Evolutionary conservation across 257 asterid genomes (phyloP).

Genomic region (Ilex aquifolium): DNA sequence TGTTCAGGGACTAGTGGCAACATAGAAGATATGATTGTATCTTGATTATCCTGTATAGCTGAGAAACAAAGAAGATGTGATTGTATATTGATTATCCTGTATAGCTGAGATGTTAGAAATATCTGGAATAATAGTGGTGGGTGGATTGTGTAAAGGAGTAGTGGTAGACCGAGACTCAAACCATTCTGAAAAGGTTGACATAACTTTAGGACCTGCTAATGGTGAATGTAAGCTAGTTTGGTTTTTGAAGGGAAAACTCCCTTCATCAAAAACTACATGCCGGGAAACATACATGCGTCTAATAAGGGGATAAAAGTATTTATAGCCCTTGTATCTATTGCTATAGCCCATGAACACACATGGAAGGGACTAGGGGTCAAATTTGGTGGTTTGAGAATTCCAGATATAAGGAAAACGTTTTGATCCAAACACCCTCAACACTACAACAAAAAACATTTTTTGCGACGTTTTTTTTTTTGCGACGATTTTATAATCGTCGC

Average conservation of each 20-base stretch:
- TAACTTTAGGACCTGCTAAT: not conserved
- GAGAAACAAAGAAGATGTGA: too few relatives aligned
- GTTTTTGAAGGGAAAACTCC: not conserved
- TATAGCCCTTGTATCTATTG: not conserved
- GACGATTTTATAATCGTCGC: too few relatives aligned
- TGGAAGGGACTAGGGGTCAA: not conserved
- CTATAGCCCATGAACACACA: not conserved
- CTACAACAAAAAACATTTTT: too few relatives aligned
- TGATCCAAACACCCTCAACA: slow-evolving; percentile 1
- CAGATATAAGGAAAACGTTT: slow-evolving; percentile 2
- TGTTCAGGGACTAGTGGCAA: not conserved
- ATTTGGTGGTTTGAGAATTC: not conserved
- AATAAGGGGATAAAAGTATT: not conserved
- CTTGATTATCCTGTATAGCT: too few relatives aligned
- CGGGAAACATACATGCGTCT: not conserved
- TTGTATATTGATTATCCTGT: not conserved
- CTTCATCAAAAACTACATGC: not conserved
- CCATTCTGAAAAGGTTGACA: too few relatives aligned
- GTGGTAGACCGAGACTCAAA: not conserved
- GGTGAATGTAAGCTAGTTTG: not conserved
- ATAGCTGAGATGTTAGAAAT: too few relatives aligned
- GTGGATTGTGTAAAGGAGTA: not conserved
- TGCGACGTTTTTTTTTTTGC: too few relatives aligned
- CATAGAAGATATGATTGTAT: not conserved
- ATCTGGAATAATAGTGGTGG: not conserved